Base-by-base conservation (phyloP, 192 early-diverging fungal species). In the Gamsiella multidivaricata region DNA sequence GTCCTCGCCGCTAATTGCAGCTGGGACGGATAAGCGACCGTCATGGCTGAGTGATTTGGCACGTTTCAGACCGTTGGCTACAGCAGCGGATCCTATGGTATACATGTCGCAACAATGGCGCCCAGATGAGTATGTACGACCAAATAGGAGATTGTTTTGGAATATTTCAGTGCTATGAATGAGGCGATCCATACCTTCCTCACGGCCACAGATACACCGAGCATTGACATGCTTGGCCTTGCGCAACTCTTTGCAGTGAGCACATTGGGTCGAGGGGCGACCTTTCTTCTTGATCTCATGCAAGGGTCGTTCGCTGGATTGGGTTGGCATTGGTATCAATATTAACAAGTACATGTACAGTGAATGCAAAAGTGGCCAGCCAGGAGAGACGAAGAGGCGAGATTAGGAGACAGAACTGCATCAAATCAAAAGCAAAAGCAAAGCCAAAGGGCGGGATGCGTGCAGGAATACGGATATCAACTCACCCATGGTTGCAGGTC, bases 191-290 rank as follows among this genome's bases (percentile, higher is more conserved):
- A n/a, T 78, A 68, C 65, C 79, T 75, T 80, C 68, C 41, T 68
- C 72, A 29, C 78, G 70, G 14, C 80, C 78, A 66, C 92, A 94
- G 31, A 86, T 86, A 52, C 92, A 94, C 65, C 91, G 91, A 8
- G 89, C 89, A 67, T 90, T 89, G 18, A 86, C 80, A 63, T 89
- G 89, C 31, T 86, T 81, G 29, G 86, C 87, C 60, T 83, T 86
- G 55, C 92, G 87, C 53, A 88, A 80, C 65, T 89, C 86, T 22
- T 90, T 89, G 69, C 92, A 94, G 79, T 87, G 88, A 39, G 67
- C 58, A 70, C 92, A 94, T 69, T 94, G 92, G 32, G 85, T 88
- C 29, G 89, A 81, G 9, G 91, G 91, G 25, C 92, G 86, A 28
- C 92, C 92, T 74, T 91, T 91, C 69, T 85, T 87, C 54, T 86